Percentiles rank a stretch among this genome's conserved stretches.
phyloP scores from a whole-genome alignment of 768 basidiomycete genomes.

The Pleurotus giganteus region DNA sequence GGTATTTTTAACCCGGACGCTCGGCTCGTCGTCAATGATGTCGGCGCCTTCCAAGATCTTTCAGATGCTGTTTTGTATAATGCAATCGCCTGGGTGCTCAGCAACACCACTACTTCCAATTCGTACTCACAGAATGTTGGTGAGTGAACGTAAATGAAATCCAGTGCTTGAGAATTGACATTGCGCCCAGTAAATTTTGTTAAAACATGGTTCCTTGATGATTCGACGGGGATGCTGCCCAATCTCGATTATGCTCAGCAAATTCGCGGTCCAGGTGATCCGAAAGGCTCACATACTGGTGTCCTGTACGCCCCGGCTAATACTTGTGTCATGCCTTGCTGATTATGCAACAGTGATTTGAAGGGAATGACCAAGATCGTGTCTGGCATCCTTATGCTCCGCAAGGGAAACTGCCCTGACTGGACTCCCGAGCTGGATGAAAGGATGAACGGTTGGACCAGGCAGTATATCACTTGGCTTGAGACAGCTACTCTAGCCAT shows the following conservation, averaged over 20 bases:
- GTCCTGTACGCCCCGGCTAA: conserved; percentile 39
- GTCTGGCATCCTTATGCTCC: conserved; percentile 50
- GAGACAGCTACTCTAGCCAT: conserved; percentile 45
- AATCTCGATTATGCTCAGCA: conserved; percentile 60
- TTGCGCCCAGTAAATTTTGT: conserved; percentile 38
- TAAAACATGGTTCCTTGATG: conserved; percentile 59
- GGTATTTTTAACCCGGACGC: conserved; percentile 67
- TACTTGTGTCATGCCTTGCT: background rate
- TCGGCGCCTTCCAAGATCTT: conserved; percentile 51
- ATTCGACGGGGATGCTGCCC: conserved; percentile 59
- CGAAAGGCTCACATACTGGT: conserved; percentile 48
- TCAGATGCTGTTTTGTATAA: conserved; percentile 65
- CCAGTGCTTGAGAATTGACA: background rate
- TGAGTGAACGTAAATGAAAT: conserved; percentile 16
- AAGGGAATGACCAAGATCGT: conserved; percentile 57
- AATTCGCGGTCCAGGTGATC: conserved; percentile 33
- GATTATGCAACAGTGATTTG: conserved; percentile 40
- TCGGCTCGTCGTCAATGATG: conserved; percentile 47
- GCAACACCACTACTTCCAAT: conserved; percentile 30
- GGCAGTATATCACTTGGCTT: conserved; percentile 54
- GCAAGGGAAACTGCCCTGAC: conserved; percentile 43
- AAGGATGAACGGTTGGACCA: conserved; percentile 49
- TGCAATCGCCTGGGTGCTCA: conserved; percentile 51
- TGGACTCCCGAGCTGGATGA: conserved; percentile 56
- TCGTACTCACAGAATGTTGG: conserved; percentile 42